Evolutionary conservation across 2,329 filamentous ascomycete species (phyloP), one percentile per base, ranked within the genome.

Genomic region (Venturia asperata): DNA sequence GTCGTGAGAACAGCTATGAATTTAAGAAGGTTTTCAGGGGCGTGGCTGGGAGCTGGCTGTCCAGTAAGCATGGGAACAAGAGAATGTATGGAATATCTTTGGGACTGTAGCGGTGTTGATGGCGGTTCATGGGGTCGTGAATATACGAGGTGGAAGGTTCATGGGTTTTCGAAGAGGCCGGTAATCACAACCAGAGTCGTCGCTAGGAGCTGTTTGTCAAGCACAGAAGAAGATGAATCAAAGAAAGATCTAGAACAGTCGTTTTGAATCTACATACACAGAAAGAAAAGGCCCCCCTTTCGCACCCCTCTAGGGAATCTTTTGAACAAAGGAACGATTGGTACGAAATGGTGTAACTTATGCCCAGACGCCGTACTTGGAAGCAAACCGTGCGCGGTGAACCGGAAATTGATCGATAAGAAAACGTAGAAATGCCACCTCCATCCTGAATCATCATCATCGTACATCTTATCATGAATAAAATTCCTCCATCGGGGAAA

Each of bases 291-390:
- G 19, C 30, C 52, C 30, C n/a, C 52, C 52, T 27, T 58, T 37
- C 7, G 5, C 52, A 58, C 37, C 52, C 9, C 37, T 58, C 52
- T 37, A 58, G 30, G 52, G 52, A 58, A 58, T 58, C 52, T 58
- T 37, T 24, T 24, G 9, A 58, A n/a, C 27, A 58, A 34, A 11
- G 27, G 37, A 58, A n/a, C 30, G 10, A 17, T 37, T 58, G 52
- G 11, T 58, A n/a, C 5, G 9, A 58, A 49, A 24, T 49, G 45
- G 47, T 52, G 24, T 27, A 52, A 58, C 52, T 58, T 27, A 37
- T 58, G 17, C 52, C 52, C 52, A n/a, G 30, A 58, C 52, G 52
- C 52, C 52, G 52, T 34, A 58, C 52, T 34, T 1, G 1, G 19
- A 58, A 37, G 19, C 27, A 34, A 37, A 10, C n/a, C 52, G 30